A percentile compares a stretch with the other conserved stretches of the same genome.
Conservation (phyloP, 106 monocot genomes). For the Allium fistulosum region DNA sequence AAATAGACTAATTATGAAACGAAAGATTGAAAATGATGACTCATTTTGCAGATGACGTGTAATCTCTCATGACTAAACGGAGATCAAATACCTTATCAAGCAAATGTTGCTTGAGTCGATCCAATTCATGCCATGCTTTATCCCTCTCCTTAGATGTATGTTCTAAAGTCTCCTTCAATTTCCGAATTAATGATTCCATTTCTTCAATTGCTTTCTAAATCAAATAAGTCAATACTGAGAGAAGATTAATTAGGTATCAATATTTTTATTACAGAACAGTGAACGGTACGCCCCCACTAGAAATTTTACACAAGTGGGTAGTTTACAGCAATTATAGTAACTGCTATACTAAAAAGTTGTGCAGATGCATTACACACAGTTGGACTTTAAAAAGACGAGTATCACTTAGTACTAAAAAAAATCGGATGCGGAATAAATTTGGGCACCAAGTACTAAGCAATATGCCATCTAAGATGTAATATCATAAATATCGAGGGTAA, state of each 20-base stretch:
- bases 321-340: background rate
- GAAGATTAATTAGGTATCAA: no score
- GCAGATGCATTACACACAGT: background rate
- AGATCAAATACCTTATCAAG: constrained; percentile 66
- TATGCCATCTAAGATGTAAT: no score
- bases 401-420: no score
- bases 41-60: no score
- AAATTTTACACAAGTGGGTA: no score
- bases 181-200: constrained; percentile 20
- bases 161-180: constrained; percentile 49
- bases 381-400: background rate
- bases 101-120: constrained; percentile 82
- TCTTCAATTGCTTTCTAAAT: constrained; percentile 43
- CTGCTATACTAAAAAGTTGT: background rate
- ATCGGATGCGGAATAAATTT: no score
- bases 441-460: no score
- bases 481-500: no score
- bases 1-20: no score
- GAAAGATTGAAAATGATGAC: no score
- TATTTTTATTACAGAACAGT: no score
- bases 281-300: no score
- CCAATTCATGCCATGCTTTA: constrained; percentile 73
- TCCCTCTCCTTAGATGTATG: constrained; percentile 62
- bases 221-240: background rate
- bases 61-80: background rate